Percentiles rank a stretch among this genome's conserved stretches.
Conservation (phyloP, 495 filamentous ascomycete species). For the Chaetomidium leptoderma region DNA sequence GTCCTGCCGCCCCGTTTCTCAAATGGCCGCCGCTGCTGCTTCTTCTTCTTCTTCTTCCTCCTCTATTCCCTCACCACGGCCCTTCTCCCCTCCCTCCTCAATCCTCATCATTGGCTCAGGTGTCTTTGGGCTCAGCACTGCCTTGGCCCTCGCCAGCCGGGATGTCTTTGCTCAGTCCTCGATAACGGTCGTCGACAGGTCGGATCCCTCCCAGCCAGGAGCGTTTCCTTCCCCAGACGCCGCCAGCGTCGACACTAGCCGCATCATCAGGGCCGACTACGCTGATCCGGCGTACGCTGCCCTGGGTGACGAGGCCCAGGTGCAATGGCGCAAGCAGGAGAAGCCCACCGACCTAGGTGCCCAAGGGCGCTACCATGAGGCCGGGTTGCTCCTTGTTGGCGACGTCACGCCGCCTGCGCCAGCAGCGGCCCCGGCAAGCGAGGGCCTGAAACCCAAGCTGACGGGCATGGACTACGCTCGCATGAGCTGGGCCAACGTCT, state of each 20-base stretch:
- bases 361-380: slow-evolving; percentile 68
- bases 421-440: slow-evolving; percentile 9
- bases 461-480: slow-evolving; percentile 61
- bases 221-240: slow-evolving; percentile 64
- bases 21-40: slow-evolving; percentile 6
- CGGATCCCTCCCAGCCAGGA: slow-evolving; percentile 37
- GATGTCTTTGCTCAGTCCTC: slow-evolving; percentile 49
- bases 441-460: slow-evolving; percentile 36
- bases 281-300: slow-evolving; percentile 64
- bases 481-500: slow-evolving; percentile 62
- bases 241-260: slow-evolving; percentile 69
- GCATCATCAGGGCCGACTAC: slow-evolving; percentile 82
- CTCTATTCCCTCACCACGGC: slow-evolving; percentile 16
- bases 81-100: slow-evolving; percentile 39
- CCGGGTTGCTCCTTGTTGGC: slow-evolving; percentile 66
- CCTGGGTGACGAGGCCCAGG: slow-evolving; percentile 63
- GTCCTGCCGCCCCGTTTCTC: slow-evolving; percentile 13
- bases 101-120: slow-evolving; percentile 75
- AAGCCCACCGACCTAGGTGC: slow-evolving; percentile 50
- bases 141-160: slow-evolving; percentile 55
- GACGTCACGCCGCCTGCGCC: slow-evolving; percentile 27
- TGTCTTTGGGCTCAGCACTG: slow-evolving; percentile 71
- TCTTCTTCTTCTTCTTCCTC: slow-evolving; percentile 14
- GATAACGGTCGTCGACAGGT: slow-evolving; percentile 68
- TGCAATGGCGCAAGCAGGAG: slow-evolving; percentile 63